phyloP scores from a whole-genome alignment of 768 basidiomycete species.

The Termitomyces sp. region DNA sequence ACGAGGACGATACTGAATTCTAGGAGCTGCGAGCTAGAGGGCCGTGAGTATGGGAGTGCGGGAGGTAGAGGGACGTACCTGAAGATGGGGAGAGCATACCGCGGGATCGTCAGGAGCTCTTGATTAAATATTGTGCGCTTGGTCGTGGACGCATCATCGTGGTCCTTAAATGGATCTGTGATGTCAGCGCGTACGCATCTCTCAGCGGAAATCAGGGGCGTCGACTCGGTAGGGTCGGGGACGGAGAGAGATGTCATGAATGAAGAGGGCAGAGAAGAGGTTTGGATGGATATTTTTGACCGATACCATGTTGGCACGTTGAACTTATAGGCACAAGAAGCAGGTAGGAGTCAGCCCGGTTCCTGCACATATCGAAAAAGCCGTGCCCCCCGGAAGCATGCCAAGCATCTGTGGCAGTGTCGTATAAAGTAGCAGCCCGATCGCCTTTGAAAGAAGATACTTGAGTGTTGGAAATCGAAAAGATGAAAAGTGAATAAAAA shows the following conservation, averaged over 20 bases:
- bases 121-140: not conserved
- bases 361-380: not conserved
- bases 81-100: not conserved
- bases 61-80: not conserved
- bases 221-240: not conserved
- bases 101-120: constrained; percentile 1
- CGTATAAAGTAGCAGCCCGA: not conserved
- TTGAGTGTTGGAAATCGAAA: not conserved
- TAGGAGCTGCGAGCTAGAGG: constrained; percentile 60
- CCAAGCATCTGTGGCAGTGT: not conserved
- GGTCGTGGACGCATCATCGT: not conserved
- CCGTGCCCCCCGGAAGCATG: not conserved
- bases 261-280: no score
- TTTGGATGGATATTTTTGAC: not conserved
- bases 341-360: not conserved
- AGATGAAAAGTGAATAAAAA: not conserved
- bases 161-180: not conserved
- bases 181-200: not conserved
- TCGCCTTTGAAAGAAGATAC: not conserved
- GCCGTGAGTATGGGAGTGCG: not conserved
- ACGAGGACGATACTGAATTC: constrained; percentile 84
- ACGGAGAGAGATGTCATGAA: not conserved
- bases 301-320: not conserved
- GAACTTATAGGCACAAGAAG: not conserved
- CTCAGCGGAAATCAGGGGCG: not conserved